Conservation (phyloP, 164 flowering plant genomes). For the Cinnamomum chago region DNA sequence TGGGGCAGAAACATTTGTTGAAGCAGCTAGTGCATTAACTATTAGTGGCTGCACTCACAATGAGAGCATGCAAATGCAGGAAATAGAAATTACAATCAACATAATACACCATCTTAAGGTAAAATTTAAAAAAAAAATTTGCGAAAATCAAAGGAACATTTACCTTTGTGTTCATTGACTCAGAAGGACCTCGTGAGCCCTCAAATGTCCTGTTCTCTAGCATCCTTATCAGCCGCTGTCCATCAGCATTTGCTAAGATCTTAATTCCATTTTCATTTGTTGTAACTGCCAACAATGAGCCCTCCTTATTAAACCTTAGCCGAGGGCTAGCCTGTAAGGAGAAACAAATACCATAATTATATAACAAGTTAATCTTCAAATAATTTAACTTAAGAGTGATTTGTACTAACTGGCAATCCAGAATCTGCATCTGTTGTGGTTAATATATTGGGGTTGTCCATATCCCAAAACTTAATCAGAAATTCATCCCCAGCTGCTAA, state of each 20-base stretch:
- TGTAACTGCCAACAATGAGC: conserved; percentile 30
- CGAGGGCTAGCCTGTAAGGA: conserved; percentile 28
- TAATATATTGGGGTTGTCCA: conserved; percentile 26
- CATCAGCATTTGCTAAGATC: conserved; percentile 32
- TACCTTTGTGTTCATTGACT: conserved; percentile 19
- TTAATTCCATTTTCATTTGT: conserved; percentile 32
- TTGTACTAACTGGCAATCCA: conserved; percentile 26
- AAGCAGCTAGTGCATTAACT: conserved; percentile 12
- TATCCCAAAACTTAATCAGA: conserved; percentile 36
- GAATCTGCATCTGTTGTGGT: conserved; percentile 30
- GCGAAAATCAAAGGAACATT: not conserved
- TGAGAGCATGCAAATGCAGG: not conserved
- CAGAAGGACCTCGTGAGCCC: conserved; percentile 16
- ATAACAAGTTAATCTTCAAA: not conserved
- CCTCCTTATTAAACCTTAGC: conserved; percentile 32
- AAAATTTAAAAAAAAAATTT: not conserved
- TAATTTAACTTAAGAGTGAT: not conserved
- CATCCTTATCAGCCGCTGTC: conserved; percentile 21
- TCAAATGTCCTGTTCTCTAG: conserved; percentile 20
- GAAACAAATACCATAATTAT: not conserved
- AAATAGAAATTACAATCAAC: not conserved
- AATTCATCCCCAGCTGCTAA: conserved; percentile 37
- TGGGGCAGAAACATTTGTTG: conserved; percentile 14
- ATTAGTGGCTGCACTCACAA: conserved; percentile 14
- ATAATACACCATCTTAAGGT: not conserved